Percentiles rank a stretch among this genome's conserved stretches.
These are phyloP conservation scores for Epichloe aotearoae DNA, from an alignment of 2,329 filamentous ascomycete species.

Conservation along the genomic window DNA sequence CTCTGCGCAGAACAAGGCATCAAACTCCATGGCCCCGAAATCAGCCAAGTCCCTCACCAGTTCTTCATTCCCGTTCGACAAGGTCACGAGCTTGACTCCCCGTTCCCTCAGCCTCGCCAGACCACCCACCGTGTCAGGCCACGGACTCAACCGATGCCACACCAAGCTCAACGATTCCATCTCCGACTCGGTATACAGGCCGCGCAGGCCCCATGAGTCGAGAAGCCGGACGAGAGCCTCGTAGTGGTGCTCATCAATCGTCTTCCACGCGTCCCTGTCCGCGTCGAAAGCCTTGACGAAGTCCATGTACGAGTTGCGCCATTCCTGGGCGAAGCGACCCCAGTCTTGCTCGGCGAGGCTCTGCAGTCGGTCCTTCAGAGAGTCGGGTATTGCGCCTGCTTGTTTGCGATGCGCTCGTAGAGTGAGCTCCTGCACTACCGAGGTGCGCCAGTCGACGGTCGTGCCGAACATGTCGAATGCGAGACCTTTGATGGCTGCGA, in stretches of 20 bases:
- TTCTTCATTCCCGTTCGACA: slow-evolving; percentile 61
- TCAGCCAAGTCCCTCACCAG: slow-evolving; percentile 52
- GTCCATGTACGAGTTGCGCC: slow-evolving; percentile 48
- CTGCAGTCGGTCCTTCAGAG: slow-evolving; percentile 33
- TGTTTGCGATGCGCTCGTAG: slow-evolving; percentile 33
- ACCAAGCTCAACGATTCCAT: slow-evolving; percentile 48
- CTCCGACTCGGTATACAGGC: slow-evolving; percentile 49
- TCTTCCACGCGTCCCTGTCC: slow-evolving; percentile 41
- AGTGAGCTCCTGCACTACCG: slow-evolving; percentile 47
- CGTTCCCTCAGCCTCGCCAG: slow-evolving; percentile 37
- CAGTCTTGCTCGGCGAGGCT: slow-evolving; percentile 45
- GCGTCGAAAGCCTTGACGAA: slow-evolving; percentile 46
- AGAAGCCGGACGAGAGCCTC: slow-evolving; percentile 49
- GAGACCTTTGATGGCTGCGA: slow-evolving; percentile 39
- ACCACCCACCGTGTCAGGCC: slow-evolving; percentile 48
- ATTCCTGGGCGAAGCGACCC: slow-evolving; percentile 53
- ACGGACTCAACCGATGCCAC: slow-evolving; percentile 63
- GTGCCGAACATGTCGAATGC: slow-evolving; percentile 73
- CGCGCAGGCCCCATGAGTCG: slow-evolving; percentile 37
- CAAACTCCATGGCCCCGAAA: slow-evolving; percentile 48
- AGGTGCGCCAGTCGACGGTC: slow-evolving; percentile 63
- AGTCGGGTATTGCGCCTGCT: slow-evolving; percentile 33
- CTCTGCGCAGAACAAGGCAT: slow-evolving; percentile 50
- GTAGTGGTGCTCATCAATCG: slow-evolving; percentile 59
- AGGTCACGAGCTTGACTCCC: slow-evolving; percentile 44